Base-by-base conservation (phyloP, 202 grass and related monocot species). In the Sporobolus alterniflorus region DNA sequence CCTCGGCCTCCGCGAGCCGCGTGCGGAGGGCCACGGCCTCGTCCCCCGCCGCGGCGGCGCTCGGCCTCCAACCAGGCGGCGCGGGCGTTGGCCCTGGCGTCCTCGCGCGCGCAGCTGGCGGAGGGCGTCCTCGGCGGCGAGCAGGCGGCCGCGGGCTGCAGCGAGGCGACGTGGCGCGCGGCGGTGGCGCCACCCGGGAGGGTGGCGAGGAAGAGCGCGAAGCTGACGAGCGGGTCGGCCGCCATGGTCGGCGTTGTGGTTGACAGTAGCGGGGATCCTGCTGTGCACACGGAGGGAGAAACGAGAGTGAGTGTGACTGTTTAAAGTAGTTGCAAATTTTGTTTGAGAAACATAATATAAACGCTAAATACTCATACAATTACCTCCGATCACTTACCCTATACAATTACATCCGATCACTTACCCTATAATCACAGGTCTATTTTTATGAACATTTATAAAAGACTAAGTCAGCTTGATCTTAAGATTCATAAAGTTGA, bases 141-240 rank as follows among this genome's bases (percentile, higher is more conserved):
- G 94, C 12, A 98, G 24, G 40, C 93, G 91, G 47, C 87, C 92
- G 32, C 96, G 89, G 93, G 96, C 77, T 98, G 96, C 15, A 98
- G 80, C 49, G 93, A 98, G 1, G 96, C 55, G 28, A 96, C 85
- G 88, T 96, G 85, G 39, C 77, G 86, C 57, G 85, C 68, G 44
- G 51, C 88, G 32, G 80, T 71, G 12, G 62, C 9, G 16, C 66
- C 64, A 52, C 77, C 80, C 1, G 93, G 96, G 46, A 96, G 84
- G 30, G 89, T 81, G 60, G 82, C 87, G 57, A 98, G 76, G 83
- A 98, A 98, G 59, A 96, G 64, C 42, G 93, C 85, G 68, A 98
- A 98, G 69, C 84, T 64, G 9, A 96, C 51, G 16, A 94, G 42
- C 24, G 28, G 57, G 20, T 67, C 34, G 42, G 48, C 14, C 67